Conservation (phyloP, 176 grass and related monocot genomes). For the Carex scoparia region DNA sequence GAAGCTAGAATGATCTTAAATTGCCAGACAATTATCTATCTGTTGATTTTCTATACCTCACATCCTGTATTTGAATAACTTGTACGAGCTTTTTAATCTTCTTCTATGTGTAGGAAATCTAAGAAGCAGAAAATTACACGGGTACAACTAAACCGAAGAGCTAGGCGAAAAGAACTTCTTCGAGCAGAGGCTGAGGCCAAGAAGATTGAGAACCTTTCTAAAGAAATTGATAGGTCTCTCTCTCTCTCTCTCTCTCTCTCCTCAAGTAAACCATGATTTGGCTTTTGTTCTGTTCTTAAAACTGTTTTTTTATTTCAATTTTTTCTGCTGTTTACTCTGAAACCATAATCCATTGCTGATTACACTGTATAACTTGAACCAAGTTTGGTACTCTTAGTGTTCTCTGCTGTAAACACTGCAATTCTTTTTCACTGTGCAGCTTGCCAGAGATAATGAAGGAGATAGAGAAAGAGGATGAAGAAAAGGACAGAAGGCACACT, state of each 20-base stretch:
- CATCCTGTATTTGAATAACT: too few relatives aligned
- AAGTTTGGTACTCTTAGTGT: not conserved
- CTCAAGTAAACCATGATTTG: not conserved
- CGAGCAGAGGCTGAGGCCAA: slow-evolving; percentile 56
- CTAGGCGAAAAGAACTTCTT: slow-evolving; percentile 71
- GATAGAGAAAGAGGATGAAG: slow-evolving; percentile 89
- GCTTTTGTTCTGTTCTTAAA: not conserved
- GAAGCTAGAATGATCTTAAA: not conserved
- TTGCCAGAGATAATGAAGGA: slow-evolving; percentile 76
- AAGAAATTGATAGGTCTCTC: slow-evolving; percentile 83
- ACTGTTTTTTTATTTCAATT: not conserved
- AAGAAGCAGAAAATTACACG: slow-evolving; percentile 83
- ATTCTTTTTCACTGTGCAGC: slow-evolving; percentile 29
- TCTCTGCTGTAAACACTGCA: not conserved
- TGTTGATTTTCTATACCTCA: too few relatives aligned
- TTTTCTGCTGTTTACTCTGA: too few relatives aligned
- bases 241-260: slow-evolving; percentile 16
- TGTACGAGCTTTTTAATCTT: too few relatives aligned
- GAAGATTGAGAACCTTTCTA: slow-evolving; percentile 54
- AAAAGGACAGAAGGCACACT: slow-evolving; percentile 59
- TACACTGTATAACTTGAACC: not conserved
- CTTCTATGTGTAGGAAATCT: slow-evolving; percentile 40
- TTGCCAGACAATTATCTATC: not conserved
- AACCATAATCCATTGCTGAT: not conserved
- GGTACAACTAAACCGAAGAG: slow-evolving; percentile 75